These are phyloP conservation scores for Blakeslea trispora DNA, from an alignment of 371 early-diverging fungal genomes.

Conservation along the genomic window DNA sequence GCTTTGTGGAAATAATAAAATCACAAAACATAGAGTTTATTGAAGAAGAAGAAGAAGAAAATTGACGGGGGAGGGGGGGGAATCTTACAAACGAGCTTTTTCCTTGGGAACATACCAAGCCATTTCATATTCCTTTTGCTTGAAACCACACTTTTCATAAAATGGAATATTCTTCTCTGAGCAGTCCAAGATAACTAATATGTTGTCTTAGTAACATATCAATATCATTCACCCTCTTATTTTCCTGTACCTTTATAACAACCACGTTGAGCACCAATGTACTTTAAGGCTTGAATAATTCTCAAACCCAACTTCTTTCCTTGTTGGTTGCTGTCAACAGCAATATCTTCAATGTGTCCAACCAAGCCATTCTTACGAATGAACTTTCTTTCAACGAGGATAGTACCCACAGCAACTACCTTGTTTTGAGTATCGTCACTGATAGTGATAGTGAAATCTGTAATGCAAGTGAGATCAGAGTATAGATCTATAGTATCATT, in stretches of 20 bases:
- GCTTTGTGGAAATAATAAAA: conserved; percentile 24
- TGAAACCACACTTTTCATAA: conserved; percentile 57
- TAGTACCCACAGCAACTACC: conserved; percentile 93
- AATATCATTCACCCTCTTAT: too few relatives aligned
- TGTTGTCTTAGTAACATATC: too few relatives aligned
- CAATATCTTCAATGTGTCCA: conserved; percentile 94
- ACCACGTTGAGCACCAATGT: conserved; percentile 61
- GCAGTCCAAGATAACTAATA: conserved; percentile 56
- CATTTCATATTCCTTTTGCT: conserved; percentile 53
- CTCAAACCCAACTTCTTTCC: conserved; percentile 85
- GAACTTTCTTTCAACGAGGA: conserved; percentile 97
- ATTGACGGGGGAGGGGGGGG: too few relatives aligned
- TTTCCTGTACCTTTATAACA: conserved; percentile 76
- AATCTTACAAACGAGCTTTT: conserved; percentile 40
- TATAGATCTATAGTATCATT: neutral
- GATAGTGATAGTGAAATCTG: conserved; percentile 81
- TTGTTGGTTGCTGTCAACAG: conserved; percentile 90
- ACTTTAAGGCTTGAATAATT: conserved; percentile 74
- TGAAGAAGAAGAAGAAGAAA: too few relatives aligned
- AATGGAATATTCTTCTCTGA: conserved; percentile 57
- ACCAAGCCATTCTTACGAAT: conserved; percentile 82
- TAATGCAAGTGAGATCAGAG: neutral
- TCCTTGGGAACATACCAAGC: conserved; percentile 52
- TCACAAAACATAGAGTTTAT: too few relatives aligned
- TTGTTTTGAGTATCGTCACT: conserved; percentile 64